A percentile compares a stretch with the other conserved stretches of the same genome.
Evolutionary conservation across 352 stramenopile genomes (phyloP).

Genomic region (Saprolegnia diclina): DNA sequence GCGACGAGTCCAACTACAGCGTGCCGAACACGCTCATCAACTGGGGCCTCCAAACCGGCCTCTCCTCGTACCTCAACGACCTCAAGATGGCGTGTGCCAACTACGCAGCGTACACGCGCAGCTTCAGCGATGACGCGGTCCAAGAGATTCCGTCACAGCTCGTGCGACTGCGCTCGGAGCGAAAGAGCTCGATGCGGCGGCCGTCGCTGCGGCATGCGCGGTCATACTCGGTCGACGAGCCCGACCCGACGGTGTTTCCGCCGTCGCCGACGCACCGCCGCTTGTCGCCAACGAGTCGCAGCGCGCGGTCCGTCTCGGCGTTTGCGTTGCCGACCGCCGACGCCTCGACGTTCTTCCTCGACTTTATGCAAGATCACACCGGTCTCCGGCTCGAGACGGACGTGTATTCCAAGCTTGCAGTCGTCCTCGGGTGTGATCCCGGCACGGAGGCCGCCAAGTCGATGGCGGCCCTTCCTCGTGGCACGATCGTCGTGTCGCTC

Average conservation of each 20-base stretch:
- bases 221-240: background rate
- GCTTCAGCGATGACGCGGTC: conserved; percentile 36
- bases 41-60: conserved; percentile 42
- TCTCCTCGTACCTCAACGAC: conserved; percentile 60
- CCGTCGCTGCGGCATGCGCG: background rate
- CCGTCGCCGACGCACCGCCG: background rate
- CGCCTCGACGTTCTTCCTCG: conserved; percentile 33
- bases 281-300: background rate
- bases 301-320: too few species aligned
- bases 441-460: conserved; percentile 47
- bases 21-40: conserved; percentile 67
- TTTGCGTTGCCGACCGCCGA: too few species aligned
- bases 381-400: conserved; percentile 67
- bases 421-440: conserved; percentile 59
- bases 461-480: conserved; percentile 35
- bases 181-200: background rate
- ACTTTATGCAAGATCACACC: conserved; percentile 56
- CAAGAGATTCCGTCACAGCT: conserved; percentile 50
- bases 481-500: conserved; percentile 57
- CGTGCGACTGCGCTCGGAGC: conserved; percentile 28
- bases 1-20: conserved; percentile 73
- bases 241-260: background rate
- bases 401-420: conserved; percentile 39
- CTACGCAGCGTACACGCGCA: conserved; percentile 47
- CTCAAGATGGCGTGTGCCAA: conserved; percentile 51